phyloP scores from a whole-genome alignment of 176 grass and related monocot species.

The Panicum miliaceum region DNA sequence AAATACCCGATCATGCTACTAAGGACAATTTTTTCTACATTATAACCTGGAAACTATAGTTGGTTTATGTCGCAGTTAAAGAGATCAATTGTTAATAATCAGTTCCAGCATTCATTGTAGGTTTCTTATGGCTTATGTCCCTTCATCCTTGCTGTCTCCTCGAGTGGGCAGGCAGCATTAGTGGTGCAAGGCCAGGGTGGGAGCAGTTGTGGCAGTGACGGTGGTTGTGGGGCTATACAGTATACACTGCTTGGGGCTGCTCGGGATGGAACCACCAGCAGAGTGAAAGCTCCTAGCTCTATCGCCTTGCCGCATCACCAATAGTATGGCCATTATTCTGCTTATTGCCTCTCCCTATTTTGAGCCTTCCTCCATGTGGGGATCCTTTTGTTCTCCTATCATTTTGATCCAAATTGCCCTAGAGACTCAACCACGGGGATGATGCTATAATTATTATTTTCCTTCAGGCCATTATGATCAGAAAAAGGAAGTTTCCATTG shows the following conservation, averaged over 20 bases:
- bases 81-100: not conserved
- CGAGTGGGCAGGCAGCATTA: not conserved
- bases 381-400: not conserved
- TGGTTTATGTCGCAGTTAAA: not conserved
- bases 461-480: not conserved
- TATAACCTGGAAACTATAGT: not conserved
- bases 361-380: not conserved
- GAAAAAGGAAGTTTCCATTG: not conserved
- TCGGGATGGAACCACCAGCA: not conserved
- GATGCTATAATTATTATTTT: not conserved
- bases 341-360: not conserved
- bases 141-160: not conserved
- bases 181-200: not conserved
- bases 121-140: not conserved
- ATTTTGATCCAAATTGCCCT: not conserved
- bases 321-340: not conserved
- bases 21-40: constrained; percentile 1
- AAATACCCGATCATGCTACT: not conserved
- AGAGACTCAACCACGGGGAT: not conserved
- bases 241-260: not conserved
- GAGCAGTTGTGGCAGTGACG: not conserved
- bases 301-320: not conserved
- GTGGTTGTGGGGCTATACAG: not conserved
- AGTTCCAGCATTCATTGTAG: not conserved
- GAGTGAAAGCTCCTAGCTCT: not conserved